phyloP scores from a whole-genome alignment of 208 protist species.

The Leishmania gerbilli region DNA sequence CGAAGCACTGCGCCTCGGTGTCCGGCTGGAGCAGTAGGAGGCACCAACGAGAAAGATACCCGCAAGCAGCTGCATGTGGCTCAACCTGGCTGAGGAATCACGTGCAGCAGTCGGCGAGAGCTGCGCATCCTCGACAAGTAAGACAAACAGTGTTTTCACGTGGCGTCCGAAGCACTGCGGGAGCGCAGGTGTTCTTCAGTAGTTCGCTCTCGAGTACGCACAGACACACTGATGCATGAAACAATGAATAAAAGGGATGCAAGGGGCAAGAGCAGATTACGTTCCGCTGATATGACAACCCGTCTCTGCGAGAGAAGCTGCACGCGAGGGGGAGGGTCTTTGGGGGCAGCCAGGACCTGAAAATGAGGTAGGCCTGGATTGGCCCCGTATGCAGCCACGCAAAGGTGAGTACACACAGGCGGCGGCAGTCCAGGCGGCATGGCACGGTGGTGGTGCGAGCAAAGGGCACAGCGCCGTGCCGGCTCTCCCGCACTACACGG shows the following conservation, averaged over 20 bases:
- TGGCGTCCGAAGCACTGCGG: neutral
- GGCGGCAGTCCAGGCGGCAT: neutral
- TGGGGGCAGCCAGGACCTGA: neutral
- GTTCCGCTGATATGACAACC: neutral
- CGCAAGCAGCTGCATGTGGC: neutral
- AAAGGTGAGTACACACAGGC: neutral
- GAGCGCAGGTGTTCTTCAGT: neutral
- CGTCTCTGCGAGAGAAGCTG: neutral
- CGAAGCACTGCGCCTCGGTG: neutral
- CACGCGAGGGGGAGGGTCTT: neutral
- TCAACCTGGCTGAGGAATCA: neutral
- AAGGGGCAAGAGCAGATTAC: neutral
- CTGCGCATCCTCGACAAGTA: neutral
- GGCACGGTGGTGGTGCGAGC: neutral
- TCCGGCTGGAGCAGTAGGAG: neutral
- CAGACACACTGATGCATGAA: neutral
- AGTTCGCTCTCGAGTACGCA: neutral
- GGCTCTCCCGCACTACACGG: conserved; percentile 18
- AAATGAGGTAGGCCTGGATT: neutral
- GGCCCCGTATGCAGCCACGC: neutral
- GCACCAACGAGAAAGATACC: neutral
- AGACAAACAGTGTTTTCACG: neutral
- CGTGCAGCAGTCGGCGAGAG: neutral
- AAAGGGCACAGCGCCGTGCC: neutral
- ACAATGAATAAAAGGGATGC: neutral